A percentile compares a stretch with the other conserved stretches of the same genome.
These are phyloP conservation scores for Chenopodium formosanum DNA, from an alignment of 148 eudicot genomes.

Conservation along the genomic window DNA sequence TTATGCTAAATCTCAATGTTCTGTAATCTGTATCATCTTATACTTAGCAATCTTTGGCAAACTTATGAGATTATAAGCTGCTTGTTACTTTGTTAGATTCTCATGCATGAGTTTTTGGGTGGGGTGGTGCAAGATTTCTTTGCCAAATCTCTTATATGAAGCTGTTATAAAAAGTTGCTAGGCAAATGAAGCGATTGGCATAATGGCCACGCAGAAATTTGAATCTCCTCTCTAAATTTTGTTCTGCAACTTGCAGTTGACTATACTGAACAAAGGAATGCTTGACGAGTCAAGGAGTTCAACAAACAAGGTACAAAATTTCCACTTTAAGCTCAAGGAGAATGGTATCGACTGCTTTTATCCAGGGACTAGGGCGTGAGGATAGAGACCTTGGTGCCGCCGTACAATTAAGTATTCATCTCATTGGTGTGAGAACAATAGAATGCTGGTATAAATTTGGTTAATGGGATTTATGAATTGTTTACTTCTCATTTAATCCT, in stretches of 20 bases:
- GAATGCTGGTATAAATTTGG: neutral
- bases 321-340: constrained; percentile 75
- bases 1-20: neutral
- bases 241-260: constrained; percentile 51
- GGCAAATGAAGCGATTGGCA: neutral
- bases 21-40: neutral
- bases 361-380: constrained; percentile 67
- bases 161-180: neutral
- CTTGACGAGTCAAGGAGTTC: constrained; percentile 28
- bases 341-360: constrained; percentile 71
- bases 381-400: neutral
- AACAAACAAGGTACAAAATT: constrained; percentile 44
- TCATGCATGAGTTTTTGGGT: neutral
- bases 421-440: neutral
- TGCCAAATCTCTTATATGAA: no score
- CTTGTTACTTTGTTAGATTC: neutral
- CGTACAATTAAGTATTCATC: neutral
- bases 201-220: neutral
- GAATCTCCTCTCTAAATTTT: neutral
- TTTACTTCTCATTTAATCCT: neutral
- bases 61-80: neutral
- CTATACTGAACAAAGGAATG: constrained; percentile 53
- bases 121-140: no score
- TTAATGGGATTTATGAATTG: neutral
- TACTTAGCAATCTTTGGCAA: neutral